Evolutionary conservation across 306 rosid species (phyloP), one percentile per base, ranked within the genome.

Genomic region (Coriaria nepalensis): DNA sequence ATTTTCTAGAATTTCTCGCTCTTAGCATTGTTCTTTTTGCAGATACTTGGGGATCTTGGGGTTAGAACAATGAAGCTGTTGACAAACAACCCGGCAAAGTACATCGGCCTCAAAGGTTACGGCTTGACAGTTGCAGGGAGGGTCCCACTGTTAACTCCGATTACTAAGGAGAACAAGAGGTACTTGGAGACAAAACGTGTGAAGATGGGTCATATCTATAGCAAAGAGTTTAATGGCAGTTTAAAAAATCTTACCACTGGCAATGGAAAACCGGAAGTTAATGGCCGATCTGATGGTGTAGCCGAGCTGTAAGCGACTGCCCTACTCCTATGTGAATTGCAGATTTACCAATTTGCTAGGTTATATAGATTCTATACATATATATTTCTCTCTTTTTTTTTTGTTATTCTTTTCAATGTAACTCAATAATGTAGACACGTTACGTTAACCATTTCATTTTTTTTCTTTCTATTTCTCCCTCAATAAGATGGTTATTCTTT

Each of bases 81-180:
- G 93, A 86, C 95, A 9, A 86, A 86, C 76, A 86, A 86, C 68
- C 95, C 95, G 13, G 61, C 88, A 11, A 86, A 86, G 73, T 86
- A 78, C 58, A 35, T 68, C 12, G 95, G 95, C 13, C 77, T 86
- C 37, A 86, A 78, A 62, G 96, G 96, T 10, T 86, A 86, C 49
- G 96, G 96, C 49, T 69, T 86, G 74, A 60, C 75, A 9, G 61
- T 86, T 62, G 67, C 79, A 0, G 88, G 93, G 8, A 73, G 96
- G 67, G 78, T 86, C 56, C 96, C 96, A 0, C 57, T 86, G 56
- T 2, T 78, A 55, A 69, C 86, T 14, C 85, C 73, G 9, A 72
- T 86, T 55, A 86, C 96, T 12, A 72, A 66, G 5, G 96, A 86
- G 57, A 86, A 86, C 70, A 66, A 32, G 73, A 74, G 71, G 66